phyloP scores from a whole-genome alignment of 2,329 filamentous ascomycete species.

The Colletotrichum sublineola region DNA sequence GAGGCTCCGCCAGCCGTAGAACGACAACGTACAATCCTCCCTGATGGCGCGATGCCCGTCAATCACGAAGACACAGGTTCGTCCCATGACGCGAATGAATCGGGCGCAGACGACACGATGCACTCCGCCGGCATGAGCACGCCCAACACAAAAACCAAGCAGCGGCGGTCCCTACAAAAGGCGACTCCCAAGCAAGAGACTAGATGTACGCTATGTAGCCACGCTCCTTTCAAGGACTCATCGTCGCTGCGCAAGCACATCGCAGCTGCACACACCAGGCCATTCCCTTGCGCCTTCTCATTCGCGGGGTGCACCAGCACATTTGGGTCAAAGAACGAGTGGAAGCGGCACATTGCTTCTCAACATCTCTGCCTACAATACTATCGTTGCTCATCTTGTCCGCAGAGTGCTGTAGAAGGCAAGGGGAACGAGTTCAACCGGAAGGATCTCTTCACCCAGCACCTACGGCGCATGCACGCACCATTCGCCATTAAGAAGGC shows the following conservation, averaged over 20 bases:
- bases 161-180: slow-evolving; percentile 62
- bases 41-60: slow-evolving; percentile 53
- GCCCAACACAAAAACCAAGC: slow-evolving; percentile 57
- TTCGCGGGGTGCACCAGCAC: slow-evolving; percentile 86
- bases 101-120: slow-evolving; percentile 56
- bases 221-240: slow-evolving; percentile 75
- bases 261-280: slow-evolving; percentile 76
- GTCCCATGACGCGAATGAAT: slow-evolving; percentile 56
- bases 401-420: slow-evolving; percentile 65
- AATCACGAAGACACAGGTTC: slow-evolving; percentile 58
- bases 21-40: slow-evolving; percentile 55
- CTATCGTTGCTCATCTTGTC: slow-evolving; percentile 74
- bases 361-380: slow-evolving; percentile 83
- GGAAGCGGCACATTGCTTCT: slow-evolving; percentile 94
- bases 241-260: slow-evolving; percentile 76
- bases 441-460: slow-evolving; percentile 95
- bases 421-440: slow-evolving; percentile 85
- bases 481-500: slow-evolving; percentile 74
- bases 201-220: slow-evolving; percentile 71
- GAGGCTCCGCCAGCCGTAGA: slow-evolving; percentile 47
- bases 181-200: slow-evolving; percentile 69
- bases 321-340: slow-evolving; percentile 96
- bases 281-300: slow-evolving; percentile 88
- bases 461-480: slow-evolving; percentile 93
- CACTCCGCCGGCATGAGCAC: slow-evolving; percentile 52